These are phyloP conservation scores for Trichoderma hamatum DNA, from an alignment of 2,329 filamentous ascomycete species.

Conservation along the genomic window DNA sequence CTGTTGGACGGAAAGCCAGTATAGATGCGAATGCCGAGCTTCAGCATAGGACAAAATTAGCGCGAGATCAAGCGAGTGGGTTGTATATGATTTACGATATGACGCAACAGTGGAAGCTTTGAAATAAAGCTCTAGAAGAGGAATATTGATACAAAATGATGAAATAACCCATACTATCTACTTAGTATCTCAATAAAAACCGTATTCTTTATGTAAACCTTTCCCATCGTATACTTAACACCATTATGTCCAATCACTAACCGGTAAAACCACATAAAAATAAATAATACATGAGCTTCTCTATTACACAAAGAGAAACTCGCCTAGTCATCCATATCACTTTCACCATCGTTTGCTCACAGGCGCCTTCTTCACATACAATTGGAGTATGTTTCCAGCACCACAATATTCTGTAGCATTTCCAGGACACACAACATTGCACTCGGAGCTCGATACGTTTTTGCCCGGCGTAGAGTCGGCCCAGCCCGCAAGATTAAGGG, in stretches of 20 bases:
- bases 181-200: background rate
- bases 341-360: background rate
- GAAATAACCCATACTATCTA: background rate
- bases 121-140: background rate
- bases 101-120: background rate
- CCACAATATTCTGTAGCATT: constrained; percentile 40
- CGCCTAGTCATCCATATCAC: background rate
- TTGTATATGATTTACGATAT: background rate
- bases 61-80: background rate
- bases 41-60: background rate
- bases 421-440: constrained; percentile 42
- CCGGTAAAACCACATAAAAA: background rate
- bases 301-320: background rate
- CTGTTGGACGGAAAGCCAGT: constrained; percentile 53
- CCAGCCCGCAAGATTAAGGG: constrained; percentile 36
- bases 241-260: background rate
- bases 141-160: background rate
- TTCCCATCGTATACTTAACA: background rate
- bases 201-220: background rate
- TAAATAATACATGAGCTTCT: background rate
- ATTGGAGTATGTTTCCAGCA: constrained; percentile 36
- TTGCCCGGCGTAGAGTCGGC: constrained; percentile 32
- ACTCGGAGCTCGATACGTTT: constrained; percentile 39
- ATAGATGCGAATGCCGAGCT: constrained; percentile 36
- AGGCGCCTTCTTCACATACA: constrained; percentile 34